Evolutionary conservation across 768 basidiomycete species (phyloP), one percentile per base, ranked within the genome.

Genomic region (Russula sp.): DNA sequence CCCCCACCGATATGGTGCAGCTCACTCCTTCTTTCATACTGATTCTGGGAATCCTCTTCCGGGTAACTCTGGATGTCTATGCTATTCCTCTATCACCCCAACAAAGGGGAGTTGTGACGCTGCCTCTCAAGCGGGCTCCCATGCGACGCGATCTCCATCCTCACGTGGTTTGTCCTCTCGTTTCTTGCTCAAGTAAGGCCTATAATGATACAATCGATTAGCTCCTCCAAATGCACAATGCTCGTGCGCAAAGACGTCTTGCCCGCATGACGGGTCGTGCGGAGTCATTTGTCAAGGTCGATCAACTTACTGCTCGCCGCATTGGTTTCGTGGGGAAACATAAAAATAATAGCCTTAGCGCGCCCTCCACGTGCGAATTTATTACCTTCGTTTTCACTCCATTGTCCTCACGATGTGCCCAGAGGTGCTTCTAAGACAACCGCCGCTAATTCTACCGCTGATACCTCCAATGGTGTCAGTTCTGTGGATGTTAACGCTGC

Each of bases 191-290:
- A 28, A 38, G 14, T 42, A 8, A 38, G 0, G 11, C 8, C 28
- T 26, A 36, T 46, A 9, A 8, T 40, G 20, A 32, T 49, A 28
- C 18, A 24, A 54, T 34, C 24, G 30, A n/a, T 24, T 70, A 92
- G 90, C 73, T 81, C 51, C 74, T 86, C 38, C 88, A 90, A 73
- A 89, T 87, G 73, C 80, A 85, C 69, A 81, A 88, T 66, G 91
- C 90, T 73, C 85, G 83, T 56, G 79, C 81, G 58, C 75, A 82
- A 59, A 80, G 79, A 62, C 87, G 89, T 58, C 79, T 85, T 57
- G 87, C 89, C 9, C 84, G 81, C 55, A 88, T 91, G 84, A 83
- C 83, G 5, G 84, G 87, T 16, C 82, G 81, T 44, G 75, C 75
- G 24, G 79, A 71, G 9, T 86, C 86, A 7, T 77, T 81, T 24